Conservation (phyloP, 805 yeast genomes). For the Lipomyces sp. region DNA sequence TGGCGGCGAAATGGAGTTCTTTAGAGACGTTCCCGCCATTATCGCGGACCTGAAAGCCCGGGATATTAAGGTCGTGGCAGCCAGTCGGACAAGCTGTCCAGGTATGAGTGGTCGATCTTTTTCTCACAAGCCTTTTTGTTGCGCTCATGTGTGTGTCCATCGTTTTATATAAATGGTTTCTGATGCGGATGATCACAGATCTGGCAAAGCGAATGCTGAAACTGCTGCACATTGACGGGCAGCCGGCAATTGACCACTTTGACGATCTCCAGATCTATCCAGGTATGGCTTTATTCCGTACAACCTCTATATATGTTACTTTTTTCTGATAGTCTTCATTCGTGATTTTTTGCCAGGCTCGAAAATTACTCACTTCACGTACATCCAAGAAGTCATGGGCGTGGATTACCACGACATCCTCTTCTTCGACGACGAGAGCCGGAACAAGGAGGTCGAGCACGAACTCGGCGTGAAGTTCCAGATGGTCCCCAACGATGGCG, state of each 20-base stretch:
- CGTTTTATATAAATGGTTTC: not conserved
- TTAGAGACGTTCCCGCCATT: conserved; percentile 65
- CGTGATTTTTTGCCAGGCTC: conserved; percentile 41
- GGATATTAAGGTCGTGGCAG: conserved; percentile 57
- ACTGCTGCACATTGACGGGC: conserved; percentile 51
- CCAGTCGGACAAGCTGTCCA: conserved; percentile 77
- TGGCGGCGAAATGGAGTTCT: conserved; percentile 58
- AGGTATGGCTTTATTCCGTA: conserved; percentile 35
- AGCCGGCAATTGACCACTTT: conserved; percentile 52
- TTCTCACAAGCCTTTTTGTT: conserved; percentile 17
- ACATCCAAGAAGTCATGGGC: conserved; percentile 43
- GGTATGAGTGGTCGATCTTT: not conserved
- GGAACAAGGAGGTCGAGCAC: conserved; percentile 71
- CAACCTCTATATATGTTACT: too few species aligned
- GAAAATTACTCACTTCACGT: conserved; percentile 52
- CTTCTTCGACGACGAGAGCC: conserved; percentile 75
- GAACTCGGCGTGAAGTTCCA: conserved; percentile 66
- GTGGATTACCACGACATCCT: conserved; percentile 50
- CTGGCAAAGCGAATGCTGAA: conserved; percentile 63
- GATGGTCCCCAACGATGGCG: conserved; percentile 59
- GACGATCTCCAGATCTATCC: conserved; percentile 68
- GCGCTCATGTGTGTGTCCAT: too few species aligned
- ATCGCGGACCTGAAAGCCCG: conserved; percentile 50
- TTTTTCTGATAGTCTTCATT: too few species aligned
- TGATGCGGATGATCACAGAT: not conserved